Evolutionary conservation across 1,284 basidiomycete genomes (phyloP).

Genomic region (Schizophyllum commune): DNA sequence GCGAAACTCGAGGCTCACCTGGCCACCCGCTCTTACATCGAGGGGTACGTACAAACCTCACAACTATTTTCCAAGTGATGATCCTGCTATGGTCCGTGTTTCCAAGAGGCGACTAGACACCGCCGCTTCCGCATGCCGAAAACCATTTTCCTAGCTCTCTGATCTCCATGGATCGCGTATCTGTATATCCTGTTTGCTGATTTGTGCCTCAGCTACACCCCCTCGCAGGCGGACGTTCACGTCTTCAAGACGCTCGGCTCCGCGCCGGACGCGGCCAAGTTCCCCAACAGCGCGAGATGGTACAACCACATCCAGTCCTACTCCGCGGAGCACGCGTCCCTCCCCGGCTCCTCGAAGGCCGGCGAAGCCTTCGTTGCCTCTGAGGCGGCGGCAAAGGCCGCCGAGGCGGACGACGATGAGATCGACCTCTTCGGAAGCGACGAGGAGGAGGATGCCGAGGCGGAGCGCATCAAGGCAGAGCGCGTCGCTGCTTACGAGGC

Average conservation of each 20-base stretch:
- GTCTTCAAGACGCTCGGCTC: slow-evolving; percentile 78
- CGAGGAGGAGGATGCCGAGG: slow-evolving; percentile 89
- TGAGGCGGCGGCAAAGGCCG: slow-evolving; percentile 37
- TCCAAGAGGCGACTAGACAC: slow-evolving; percentile 87
- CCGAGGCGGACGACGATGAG: slow-evolving; percentile 87
- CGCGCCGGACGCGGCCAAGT: slow-evolving; percentile 57
- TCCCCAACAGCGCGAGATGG: slow-evolving; percentile 87
- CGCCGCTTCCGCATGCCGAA: slow-evolving; percentile 65
- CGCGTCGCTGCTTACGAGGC: slow-evolving; percentile 91
- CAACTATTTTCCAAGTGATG: slow-evolving; percentile 15
- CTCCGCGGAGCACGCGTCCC: slow-evolving; percentile 65
- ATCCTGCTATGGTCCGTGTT: slow-evolving; percentile 54
- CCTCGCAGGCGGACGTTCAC: slow-evolving; percentile 94
- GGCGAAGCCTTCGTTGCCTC: slow-evolving; percentile 64
- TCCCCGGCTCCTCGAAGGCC: slow-evolving; percentile 82
- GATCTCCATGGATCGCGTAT: slow-evolving; percentile 29
- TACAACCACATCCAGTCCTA: slow-evolving; percentile 92
- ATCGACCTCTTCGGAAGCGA: slow-evolving; percentile 88
- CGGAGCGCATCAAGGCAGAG: slow-evolving; percentile 91
- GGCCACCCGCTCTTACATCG: slow-evolving; percentile 78
- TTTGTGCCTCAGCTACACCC: slow-evolving; percentile 63
- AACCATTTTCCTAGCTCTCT: slow-evolving; percentile 65
- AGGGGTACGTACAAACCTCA: slow-evolving; percentile 64
- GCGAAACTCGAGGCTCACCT: slow-evolving; percentile 82
- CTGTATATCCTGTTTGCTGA: slow-evolving; percentile 10